phyloP scores from a whole-genome alignment of 495 filamentous ascomycete species.

The Terfezia claveryi region DNA sequence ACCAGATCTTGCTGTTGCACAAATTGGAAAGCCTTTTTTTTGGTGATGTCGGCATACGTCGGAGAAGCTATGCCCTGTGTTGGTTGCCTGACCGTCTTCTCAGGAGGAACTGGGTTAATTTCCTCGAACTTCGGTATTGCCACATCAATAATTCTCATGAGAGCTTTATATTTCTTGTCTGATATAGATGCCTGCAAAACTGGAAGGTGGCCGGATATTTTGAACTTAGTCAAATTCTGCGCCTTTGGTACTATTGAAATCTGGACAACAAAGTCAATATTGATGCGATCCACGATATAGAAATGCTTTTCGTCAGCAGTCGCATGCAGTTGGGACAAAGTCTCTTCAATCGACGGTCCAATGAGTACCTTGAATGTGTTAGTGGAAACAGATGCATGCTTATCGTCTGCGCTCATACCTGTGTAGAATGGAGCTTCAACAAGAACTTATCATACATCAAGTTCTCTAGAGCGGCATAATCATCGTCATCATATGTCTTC shows the following conservation, averaged over 20 bases:
- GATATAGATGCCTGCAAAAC: slow-evolving; percentile 79
- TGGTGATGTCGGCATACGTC: slow-evolving; percentile 11
- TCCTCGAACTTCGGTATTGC: slow-evolving; percentile 65
- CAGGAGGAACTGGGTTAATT: slow-evolving; percentile 6
- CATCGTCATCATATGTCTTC: slow-evolving; percentile 67
- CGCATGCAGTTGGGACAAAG: slow-evolving; percentile 57
- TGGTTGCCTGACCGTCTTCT: slow-evolving; percentile 3
- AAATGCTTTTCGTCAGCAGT: slow-evolving; percentile 48
- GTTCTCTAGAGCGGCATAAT: slow-evolving; percentile 64
- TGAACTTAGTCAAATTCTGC: slow-evolving; percentile 77
- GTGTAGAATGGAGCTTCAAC: slow-evolving; percentile 77
- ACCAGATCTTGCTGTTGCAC: slow-evolving; percentile 52
- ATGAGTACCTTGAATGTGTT: slow-evolving; percentile 40
- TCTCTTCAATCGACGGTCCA: slow-evolving; percentile 78
- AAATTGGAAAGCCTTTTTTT: slow-evolving; percentile 42
- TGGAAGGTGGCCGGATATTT: slow-evolving; percentile 74
- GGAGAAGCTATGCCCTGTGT: slow-evolving; percentile 1
- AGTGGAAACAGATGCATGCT: not conserved
- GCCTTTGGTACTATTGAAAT: slow-evolving; percentile 86
- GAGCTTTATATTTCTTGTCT: slow-evolving; percentile 81
- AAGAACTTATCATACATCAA: slow-evolving; percentile 92
- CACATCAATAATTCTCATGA: slow-evolving; percentile 92
- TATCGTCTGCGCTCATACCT: slow-evolving; percentile 21
- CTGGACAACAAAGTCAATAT: slow-evolving; percentile 81
- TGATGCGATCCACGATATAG: slow-evolving; percentile 90